phyloP scores from a whole-genome alignment of 805 yeast genomes.

The Kazachstania psychrophila region DNA sequence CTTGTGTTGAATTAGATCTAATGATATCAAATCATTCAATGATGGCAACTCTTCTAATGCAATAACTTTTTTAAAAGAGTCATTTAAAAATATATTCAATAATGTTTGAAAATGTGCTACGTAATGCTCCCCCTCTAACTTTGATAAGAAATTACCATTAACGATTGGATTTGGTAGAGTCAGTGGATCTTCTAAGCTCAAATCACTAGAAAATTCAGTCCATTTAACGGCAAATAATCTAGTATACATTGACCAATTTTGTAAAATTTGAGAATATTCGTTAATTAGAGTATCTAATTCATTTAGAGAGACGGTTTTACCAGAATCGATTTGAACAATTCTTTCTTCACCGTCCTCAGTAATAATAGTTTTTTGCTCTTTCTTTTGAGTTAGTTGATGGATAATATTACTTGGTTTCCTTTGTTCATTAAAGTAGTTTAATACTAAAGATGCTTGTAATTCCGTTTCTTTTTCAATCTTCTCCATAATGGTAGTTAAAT shows the following conservation, averaged over 20 bases:
- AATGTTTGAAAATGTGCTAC: slow-evolving; percentile 57
- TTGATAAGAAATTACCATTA: slow-evolving; percentile 21
- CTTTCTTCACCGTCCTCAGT: not conserved
- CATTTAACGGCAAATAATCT: slow-evolving; percentile 65
- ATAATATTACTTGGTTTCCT: slow-evolving; percentile 47
- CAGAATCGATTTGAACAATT: not conserved
- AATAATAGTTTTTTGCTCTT: too few species aligned
- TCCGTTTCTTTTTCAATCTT: slow-evolving; percentile 82
- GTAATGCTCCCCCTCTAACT: slow-evolving; percentile 32
- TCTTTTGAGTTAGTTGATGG: slow-evolving; percentile 28
- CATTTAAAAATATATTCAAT: slow-evolving; percentile 56
- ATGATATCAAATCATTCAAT: slow-evolving; percentile 28
- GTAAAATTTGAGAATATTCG: slow-evolving; percentile 69
- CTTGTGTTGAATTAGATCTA: slow-evolving; percentile 12
- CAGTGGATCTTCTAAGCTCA: slow-evolving; percentile 3
- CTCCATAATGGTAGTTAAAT: slow-evolving; percentile 58
- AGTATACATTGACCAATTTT: slow-evolving; percentile 77
- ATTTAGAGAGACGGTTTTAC: slow-evolving; percentile 7
- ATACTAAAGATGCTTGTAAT: slow-evolving; percentile 80
- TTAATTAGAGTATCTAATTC: slow-evolving; percentile 32
- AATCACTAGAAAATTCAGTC: slow-evolving; percentile 34
- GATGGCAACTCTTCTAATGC: slow-evolving; percentile 72
- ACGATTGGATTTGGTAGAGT: slow-evolving; percentile 20
- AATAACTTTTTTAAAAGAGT: slow-evolving; percentile 75
- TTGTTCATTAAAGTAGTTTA: slow-evolving; percentile 21